Base-by-base conservation (phyloP, 805 yeast species). In the Wickerhamomyces strasburgensis region DNA sequence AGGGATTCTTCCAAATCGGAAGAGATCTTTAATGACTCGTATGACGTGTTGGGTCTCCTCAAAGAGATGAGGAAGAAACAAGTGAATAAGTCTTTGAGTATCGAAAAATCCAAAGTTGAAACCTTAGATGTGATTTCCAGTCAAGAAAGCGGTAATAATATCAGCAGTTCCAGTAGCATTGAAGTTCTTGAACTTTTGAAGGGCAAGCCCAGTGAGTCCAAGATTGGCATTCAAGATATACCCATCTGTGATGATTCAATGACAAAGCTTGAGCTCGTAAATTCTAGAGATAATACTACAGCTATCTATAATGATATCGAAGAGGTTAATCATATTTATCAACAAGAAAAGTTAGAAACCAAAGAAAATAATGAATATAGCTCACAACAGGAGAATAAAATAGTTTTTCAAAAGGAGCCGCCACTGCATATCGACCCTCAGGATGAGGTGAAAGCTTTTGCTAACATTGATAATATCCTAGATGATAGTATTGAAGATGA, bases 321-420 rank as follows among this genome's bases (percentile, higher is more conserved):
- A 21, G 41, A 37, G 5, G 41, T 19, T 6, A 46, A 46, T 24
- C 32, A 42, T 24, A 37, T 34, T n/a, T 38, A 40, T n/a, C 48
- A 46, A 23, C 10, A 29, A 4, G 27, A 33, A 4, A 36, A 42
- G 21, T n/a, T n/a, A n/a, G 28, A 27, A n/a, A 34, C 15, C 24
- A n/a, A 33, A 26, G 31, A 35, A 18, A 34, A 33, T 11, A 31
- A 29, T n/a, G 27, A 30, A 9, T 10, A n/a, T n/a, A n/a, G n/a
- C n/a, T n/a, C n/a, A n/a, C n/a, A n/a, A n/a, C n/a, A n/a, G n/a
- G n/a, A n/a, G n/a, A n/a, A n/a, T n/a, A n/a, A n/a, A n/a, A n/a
- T n/a, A n/a, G n/a, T n/a, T n/a, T n/a, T n/a, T n/a, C n/a, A n/a
- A n/a, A n/a, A n/a, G n/a, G n/a, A n/a, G n/a, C n/a, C n/a, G n/a